These are phyloP conservation scores for Puccinia novopanici DNA, from an alignment of 1,284 basidiomycete genomes.

Conservation along the genomic window DNA sequence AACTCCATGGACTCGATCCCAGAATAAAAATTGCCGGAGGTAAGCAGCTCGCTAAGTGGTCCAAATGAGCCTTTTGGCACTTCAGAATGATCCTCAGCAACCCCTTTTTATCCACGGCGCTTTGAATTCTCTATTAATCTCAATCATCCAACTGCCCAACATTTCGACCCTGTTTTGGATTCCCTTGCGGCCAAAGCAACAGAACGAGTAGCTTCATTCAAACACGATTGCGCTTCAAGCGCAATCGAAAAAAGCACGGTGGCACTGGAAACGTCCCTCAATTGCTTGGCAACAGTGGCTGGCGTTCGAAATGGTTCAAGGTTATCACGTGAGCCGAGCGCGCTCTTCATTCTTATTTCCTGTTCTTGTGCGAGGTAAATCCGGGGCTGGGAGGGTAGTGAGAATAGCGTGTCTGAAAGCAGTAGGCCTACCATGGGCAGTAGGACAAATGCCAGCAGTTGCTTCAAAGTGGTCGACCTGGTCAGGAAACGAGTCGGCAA, in stretches of 20 bases:
- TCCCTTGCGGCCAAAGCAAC: slow-evolving; percentile 8
- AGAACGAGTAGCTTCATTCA: background rate
- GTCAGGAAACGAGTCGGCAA: slow-evolving; percentile 67
- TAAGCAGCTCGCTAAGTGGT: too few species aligned
- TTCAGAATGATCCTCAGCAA: background rate
- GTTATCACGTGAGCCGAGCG: slow-evolving; percentile 27
- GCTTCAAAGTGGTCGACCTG: slow-evolving; percentile 63
- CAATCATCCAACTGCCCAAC: slow-evolving; percentile 36
- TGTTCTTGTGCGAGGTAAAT: background rate
- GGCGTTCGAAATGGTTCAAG: slow-evolving; percentile 46
- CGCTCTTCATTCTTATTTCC: background rate
- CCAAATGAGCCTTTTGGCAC: slow-evolving; percentile 10
- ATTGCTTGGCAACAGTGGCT: slow-evolving; percentile 32
- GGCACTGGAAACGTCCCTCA: slow-evolving; percentile 27
- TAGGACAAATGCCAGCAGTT: slow-evolving; percentile 62
- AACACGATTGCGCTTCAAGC: background rate
- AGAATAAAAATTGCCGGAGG: too few species aligned
- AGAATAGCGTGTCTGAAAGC: slow-evolving; percentile 54
- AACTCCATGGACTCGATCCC: too few species aligned
- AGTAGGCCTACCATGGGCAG: slow-evolving; percentile 59
- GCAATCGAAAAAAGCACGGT: background rate
- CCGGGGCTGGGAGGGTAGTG: too few species aligned
- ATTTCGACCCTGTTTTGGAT: slow-evolving; percentile 37
- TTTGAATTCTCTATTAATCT: slow-evolving; percentile 28
- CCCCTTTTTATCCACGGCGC: background rate